Evolutionary conservation across 768 basidiomycete species (phyloP), one percentile per base, ranked within the genome.

Genomic region (Imleria badia): DNA sequence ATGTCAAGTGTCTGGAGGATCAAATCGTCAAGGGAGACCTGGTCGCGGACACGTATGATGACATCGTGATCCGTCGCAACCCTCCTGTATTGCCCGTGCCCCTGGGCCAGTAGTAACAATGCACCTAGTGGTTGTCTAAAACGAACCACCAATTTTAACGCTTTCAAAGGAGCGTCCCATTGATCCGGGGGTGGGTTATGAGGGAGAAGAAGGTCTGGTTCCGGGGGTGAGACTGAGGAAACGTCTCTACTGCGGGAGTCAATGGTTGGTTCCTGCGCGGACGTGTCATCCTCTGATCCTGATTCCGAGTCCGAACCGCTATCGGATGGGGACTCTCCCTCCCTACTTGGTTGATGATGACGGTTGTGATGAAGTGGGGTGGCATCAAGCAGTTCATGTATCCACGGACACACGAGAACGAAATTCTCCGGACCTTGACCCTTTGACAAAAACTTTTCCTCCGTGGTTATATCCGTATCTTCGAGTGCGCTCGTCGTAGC

Each of bases 331-430:
- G 55, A 47, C 8, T 20, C 38, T 19, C 1, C 15, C 3, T 55
- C 38, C 11, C 17, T 12, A 9, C 10, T 22, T 3, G n/a, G 26
- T 22, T 17, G 33, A 11, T 8, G 38, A 26, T 11, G 36, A 40
- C 17, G 22, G n/a, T 22, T 10, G 3, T 22, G 26, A 40, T 11
- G 23, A 34, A 5, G 14, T 5, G 51, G 36, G 10, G 14, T 12
- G 0, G 22, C 19, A 1, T 31, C 55, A 2, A 57, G 53, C 0
- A 65, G 36, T 20, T 60, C 64, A 36, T 55, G 22, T 8, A 65
- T 55, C 64, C 64, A 65, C 7, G 58, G 60, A 29, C 54, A 65
- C 5, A 46, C 60, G 15, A 66, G 64, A 31, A 63, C 30, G 0
- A 65, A 19, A 6, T 55, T 48, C 19, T 47, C 29, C 10, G 50